Conservation (phyloP, 2,329 filamentous ascomycete genomes). For the Venturia carpophila region DNA sequence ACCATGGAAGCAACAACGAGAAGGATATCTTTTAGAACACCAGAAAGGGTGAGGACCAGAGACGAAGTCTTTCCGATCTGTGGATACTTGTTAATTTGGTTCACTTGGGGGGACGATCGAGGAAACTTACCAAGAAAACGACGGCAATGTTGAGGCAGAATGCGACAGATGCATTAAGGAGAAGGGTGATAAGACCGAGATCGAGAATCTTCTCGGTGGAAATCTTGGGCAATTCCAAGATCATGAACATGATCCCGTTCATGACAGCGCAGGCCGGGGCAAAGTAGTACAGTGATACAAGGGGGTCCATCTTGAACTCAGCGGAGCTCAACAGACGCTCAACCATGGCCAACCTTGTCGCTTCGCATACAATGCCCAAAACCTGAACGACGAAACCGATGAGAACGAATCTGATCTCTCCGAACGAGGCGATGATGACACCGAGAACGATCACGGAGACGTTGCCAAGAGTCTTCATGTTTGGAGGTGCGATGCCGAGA, state of each 20-base stretch:
- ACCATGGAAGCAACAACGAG: slow-evolving; percentile 72
- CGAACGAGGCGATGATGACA: slow-evolving; percentile 87
- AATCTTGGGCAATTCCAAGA: slow-evolving; percentile 66
- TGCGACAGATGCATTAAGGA: slow-evolving; percentile 68
- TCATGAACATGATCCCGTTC: slow-evolving; percentile 65
- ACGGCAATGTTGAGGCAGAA: slow-evolving; percentile 80
- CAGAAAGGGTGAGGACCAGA: slow-evolving; percentile 76
- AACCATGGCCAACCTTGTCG: slow-evolving; percentile 75
- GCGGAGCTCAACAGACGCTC: slow-evolving; percentile 72
- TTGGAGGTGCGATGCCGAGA: slow-evolving; percentile 75
- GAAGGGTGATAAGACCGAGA: slow-evolving; percentile 64
- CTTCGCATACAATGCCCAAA: slow-evolving; percentile 72
- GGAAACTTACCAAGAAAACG: slow-evolving; percentile 66
- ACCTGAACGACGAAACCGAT: slow-evolving; percentile 73
- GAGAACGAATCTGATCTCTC: slow-evolving; percentile 89
- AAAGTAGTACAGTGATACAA: slow-evolving; percentile 86
- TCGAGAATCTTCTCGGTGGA: slow-evolving; percentile 62
- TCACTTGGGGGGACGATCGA: neutral
- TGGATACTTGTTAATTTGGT: slow-evolving; percentile 5
- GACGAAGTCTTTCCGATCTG: slow-evolving; percentile 84
- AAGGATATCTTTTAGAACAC: slow-evolving; percentile 81
- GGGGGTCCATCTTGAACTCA: slow-evolving; percentile 87
- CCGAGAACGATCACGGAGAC: slow-evolving; percentile 91
- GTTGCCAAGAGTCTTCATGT: slow-evolving; percentile 80
- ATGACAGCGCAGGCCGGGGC: slow-evolving; percentile 76